A percentile compares a stretch with the other conserved stretches of the same genome.
phyloP scores from a whole-genome alignment of 1,284 basidiomycete genomes.

The Termitomyces sp. region DNA sequence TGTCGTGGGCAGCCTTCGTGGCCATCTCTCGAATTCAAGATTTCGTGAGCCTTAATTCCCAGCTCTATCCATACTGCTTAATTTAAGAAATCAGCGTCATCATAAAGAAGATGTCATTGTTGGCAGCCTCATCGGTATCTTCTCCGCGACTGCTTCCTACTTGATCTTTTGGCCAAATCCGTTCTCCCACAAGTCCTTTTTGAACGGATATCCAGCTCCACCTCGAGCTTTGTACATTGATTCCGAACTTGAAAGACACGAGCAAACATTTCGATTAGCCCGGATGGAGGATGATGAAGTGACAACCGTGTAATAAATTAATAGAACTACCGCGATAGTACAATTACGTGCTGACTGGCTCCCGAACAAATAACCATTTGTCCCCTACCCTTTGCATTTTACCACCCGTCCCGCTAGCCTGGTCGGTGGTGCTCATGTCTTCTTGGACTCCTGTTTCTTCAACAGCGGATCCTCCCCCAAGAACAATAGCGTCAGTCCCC shows the following conservation, averaged over 20 bases:
- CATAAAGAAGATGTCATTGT: slow-evolving; percentile 66
- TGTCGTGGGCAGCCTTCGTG: slow-evolving; percentile 57
- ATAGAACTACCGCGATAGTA: slow-evolving; percentile 18
- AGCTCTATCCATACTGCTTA: slow-evolving; percentile 3
- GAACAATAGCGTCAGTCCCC: slow-evolving; percentile 49
- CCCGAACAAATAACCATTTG: slow-evolving; percentile 65
- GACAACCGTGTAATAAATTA: slow-evolving; percentile 35
- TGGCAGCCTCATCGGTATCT: slow-evolving; percentile 51
- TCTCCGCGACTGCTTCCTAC: slow-evolving; percentile 47
- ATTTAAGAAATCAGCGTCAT: slow-evolving; percentile 40
- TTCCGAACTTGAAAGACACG: slow-evolving; percentile 18
- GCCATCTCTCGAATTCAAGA: slow-evolving; percentile 60
- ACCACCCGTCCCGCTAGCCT: slow-evolving; percentile 34
- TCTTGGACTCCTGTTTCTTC: slow-evolving; percentile 5
- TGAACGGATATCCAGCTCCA: slow-evolving; percentile 23
- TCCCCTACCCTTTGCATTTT: slow-evolving; percentile 69
- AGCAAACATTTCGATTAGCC: slow-evolving; percentile 43
- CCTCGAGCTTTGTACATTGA: slow-evolving; percentile 38
- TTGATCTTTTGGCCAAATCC: slow-evolving; percentile 63
- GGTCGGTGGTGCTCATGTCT: slow-evolving; percentile 9
- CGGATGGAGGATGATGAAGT: slow-evolving; percentile 41
- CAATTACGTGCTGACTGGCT: slow-evolving; percentile 22
- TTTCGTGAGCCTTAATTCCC: slow-evolving; percentile 38
- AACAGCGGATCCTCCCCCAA: slow-evolving; percentile 34
- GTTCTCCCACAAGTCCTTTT: slow-evolving; percentile 35